These are phyloP conservation scores for Poa pratensis DNA, from an alignment of 176 grass and related monocot species.

Conservation along the genomic window DNA sequence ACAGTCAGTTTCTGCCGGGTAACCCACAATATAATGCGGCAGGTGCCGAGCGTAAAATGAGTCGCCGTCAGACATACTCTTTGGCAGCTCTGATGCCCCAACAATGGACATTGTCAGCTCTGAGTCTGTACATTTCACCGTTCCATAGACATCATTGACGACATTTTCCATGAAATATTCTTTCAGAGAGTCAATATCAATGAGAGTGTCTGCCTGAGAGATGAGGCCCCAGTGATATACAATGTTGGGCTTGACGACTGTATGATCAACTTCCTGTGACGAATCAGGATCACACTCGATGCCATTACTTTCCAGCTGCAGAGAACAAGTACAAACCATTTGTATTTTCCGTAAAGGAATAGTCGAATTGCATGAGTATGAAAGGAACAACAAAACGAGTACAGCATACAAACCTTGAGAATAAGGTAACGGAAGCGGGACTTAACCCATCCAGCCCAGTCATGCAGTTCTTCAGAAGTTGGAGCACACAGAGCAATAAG, in stretches of 20 bases:
- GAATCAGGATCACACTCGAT: conserved; percentile 62
- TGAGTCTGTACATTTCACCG: conserved; percentile 39
- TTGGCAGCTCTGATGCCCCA: conserved; percentile 53
- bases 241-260: conserved; percentile 42
- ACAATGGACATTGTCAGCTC: conserved; percentile 51
- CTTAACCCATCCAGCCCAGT: conserved; percentile 84
- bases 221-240: conserved; percentile 69
- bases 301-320: conserved; percentile 55
- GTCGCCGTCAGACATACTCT: conserved; percentile 40
- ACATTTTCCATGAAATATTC: conserved; percentile 65
- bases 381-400: conserved; percentile 9
- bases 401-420: conserved; percentile 53
- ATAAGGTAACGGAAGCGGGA: conserved; percentile 62
- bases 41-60: conserved; percentile 13
- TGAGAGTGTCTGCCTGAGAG: background rate
- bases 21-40: conserved; percentile 25
- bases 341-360: conserved; percentile 15
- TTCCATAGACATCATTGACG: conserved; percentile 53
- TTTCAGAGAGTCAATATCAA: conserved; percentile 40
- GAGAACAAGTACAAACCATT: background rate
- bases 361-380: background rate
- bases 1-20: conserved; percentile 2
- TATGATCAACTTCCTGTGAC: conserved; percentile 59
- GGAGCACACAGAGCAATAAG: conserved; percentile 55
- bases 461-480: conserved; percentile 47